Conservation (phyloP, 164 flowering plant genomes). For the Magnolia kwangsiensis region DNA sequence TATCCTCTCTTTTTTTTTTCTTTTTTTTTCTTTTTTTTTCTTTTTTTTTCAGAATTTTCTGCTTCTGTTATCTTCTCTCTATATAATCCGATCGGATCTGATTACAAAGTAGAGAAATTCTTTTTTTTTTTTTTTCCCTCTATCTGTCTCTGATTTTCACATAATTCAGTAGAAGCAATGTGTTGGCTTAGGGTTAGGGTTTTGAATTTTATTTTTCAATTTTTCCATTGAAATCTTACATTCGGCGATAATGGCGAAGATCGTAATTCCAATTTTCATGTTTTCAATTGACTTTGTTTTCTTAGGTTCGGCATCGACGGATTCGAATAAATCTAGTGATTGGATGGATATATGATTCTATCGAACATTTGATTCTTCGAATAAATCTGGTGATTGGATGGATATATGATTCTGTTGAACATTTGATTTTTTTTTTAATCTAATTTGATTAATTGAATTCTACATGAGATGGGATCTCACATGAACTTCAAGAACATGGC, state of each 20-base stretch:
- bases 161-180: not conserved
- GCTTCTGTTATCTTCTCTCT: not conserved
- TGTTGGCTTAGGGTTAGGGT: not conserved
- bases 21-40: not conserved
- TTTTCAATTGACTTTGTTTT: not conserved
- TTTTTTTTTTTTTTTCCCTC: not conserved
- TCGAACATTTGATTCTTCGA: not conserved
- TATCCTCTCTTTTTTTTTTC: not conserved
- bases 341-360: not conserved
- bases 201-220: not conserved
- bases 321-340: not conserved
- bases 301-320: not conserved
- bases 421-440: too few species aligned
- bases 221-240: not conserved
- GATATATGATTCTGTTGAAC: not conserved
- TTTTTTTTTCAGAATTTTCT: not conserved
- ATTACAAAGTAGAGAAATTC: not conserved
- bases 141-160: not conserved
- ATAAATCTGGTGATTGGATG: not conserved
- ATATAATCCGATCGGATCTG: not conserved
- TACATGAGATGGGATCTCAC: conserved; percentile 43
- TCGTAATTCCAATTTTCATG: not conserved
- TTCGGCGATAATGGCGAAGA: not conserved
- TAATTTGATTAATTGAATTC: not conserved
- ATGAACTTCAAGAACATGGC: conserved; percentile 51